Percentiles rank a stretch among this genome's conserved stretches.
phyloP scores from a whole-genome alignment of 2,329 filamentous ascomycete species.

The Hypoxylon sp. region DNA sequence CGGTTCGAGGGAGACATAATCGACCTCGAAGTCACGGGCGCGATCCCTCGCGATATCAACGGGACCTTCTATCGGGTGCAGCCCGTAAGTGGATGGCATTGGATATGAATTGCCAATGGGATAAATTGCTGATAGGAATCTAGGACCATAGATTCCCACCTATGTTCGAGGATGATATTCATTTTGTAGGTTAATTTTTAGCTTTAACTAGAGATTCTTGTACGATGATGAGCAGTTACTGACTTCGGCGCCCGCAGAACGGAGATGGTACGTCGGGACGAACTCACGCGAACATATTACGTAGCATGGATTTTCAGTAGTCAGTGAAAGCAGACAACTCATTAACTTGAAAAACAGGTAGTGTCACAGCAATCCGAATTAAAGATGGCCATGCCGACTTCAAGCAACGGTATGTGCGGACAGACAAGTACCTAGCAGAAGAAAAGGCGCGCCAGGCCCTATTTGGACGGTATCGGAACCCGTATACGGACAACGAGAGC shows the following conservation, averaged over 20 bases:
- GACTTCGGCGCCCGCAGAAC: slow-evolving; percentile 38
- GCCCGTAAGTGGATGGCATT: slow-evolving; percentile 52
- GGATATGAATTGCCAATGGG: neutral
- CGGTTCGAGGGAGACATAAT: slow-evolving; percentile 59
- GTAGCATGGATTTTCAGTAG: too few species aligned
- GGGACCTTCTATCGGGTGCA: slow-evolving; percentile 67
- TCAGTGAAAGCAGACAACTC: neutral
- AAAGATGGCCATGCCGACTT: slow-evolving; percentile 59
- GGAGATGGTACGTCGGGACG: slow-evolving; percentile 48
- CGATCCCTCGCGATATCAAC: slow-evolving; percentile 61
- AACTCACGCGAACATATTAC: neutral
- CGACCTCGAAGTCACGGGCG: slow-evolving; percentile 60
- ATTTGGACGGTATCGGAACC: slow-evolving; percentile 71
- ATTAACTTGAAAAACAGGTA: slow-evolving; percentile 53
- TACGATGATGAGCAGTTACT: slow-evolving; percentile 21
- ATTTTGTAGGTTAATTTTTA: slow-evolving; percentile 46
- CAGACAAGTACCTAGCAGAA: slow-evolving; percentile 56
- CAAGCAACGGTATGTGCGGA: slow-evolving; percentile 61
- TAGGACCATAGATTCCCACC: slow-evolving; percentile 68
- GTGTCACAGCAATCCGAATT: slow-evolving; percentile 60
- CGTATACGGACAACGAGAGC: slow-evolving; percentile 69
- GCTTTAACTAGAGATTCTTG: neutral
- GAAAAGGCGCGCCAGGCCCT: slow-evolving; percentile 54
- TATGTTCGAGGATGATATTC: slow-evolving; percentile 66
- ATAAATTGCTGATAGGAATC: slow-evolving; percentile 2